Base-by-base conservation (phyloP, 2,329 filamentous ascomycete species). In the Fusarium sp. region DNA sequence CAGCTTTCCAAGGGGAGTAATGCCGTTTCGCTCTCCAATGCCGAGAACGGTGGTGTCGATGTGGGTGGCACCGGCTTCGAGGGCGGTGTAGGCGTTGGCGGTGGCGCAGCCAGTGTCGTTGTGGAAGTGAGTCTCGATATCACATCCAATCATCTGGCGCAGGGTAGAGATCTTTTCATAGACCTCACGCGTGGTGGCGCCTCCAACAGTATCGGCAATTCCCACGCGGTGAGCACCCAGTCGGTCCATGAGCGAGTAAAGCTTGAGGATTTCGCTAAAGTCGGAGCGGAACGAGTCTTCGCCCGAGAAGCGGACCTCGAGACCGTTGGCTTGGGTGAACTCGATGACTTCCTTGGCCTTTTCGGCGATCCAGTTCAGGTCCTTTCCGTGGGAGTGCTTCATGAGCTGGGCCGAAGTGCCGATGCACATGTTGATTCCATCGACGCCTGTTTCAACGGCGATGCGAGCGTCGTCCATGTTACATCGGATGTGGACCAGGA, bases 121-220 rank as follows among this genome's bases (percentile, higher is more conserved):
- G 87, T 97, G 94, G 88, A 70, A 74, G 45, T 73, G 69, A 29
- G 65, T 73, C 41, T 69, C 75, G 71, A 96, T 96, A 74, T 96
- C 92, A 79, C 92, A 94, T 49, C 69, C 61, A 9, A 79, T 60
- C 2, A 66, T 34, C 91, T 92, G 52, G 9, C 93, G 87, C 46
- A 97, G 87, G 18, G 94, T 96, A 77, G 92, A 86, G 73, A 97
- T 90, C 44, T 97, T 87, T 78, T 97, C 92, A 82, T 95, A 97
- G 57, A 97, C 94, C 84, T 97, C 92, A 77, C 94, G 87, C 57
- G 94, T 94, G 32, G 89, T 90, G 57, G 93, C 93, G 75, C 92
- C 94, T 66, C 92, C 92, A 72, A 97, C 94, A n/a, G 94, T 97
- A 79, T 98, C 94, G 48, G 94, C 94, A 78, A 98, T 94, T 83